These are phyloP conservation scores for Pulveroboletus sp. DNA, from an alignment of 768 basidiomycete genomes.

Conservation along the genomic window DNA sequence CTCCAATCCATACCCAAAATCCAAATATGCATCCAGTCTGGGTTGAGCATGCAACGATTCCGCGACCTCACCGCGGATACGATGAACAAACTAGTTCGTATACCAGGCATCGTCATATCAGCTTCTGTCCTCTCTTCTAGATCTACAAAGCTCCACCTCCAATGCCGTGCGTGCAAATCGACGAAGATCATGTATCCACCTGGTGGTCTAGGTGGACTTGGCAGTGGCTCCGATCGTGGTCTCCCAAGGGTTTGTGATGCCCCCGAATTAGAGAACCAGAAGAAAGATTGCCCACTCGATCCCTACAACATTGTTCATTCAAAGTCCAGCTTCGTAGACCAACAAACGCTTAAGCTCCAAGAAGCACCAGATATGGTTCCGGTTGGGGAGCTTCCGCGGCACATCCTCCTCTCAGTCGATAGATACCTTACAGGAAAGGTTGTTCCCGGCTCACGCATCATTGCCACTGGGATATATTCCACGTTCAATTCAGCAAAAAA, in stretches of 20 bases:
- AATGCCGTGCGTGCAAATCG: slow-evolving; percentile 86
- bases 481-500: slow-evolving; percentile 89
- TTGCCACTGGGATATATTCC: slow-evolving; percentile 95
- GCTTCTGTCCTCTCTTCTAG: slow-evolving; percentile 91
- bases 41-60: slow-evolving; percentile 89
- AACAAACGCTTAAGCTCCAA: slow-evolving; percentile 94
- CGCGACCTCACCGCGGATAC: slow-evolving; percentile 91
- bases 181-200: slow-evolving; percentile 74
- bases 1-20: slow-evolving; percentile 59
- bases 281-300: slow-evolving; percentile 93
- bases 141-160: slow-evolving; percentile 86
- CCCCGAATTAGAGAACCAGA: slow-evolving; percentile 70
- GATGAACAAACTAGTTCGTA: slow-evolving; percentile 92
- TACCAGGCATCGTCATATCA: slow-evolving; percentile 97
- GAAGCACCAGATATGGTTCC: slow-evolving; percentile 99
- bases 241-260: slow-evolving; percentile 88
- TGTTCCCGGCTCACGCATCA: slow-evolving; percentile 91
- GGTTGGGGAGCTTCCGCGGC: slow-evolving; percentile 94
- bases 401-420: slow-evolving; percentile 90
- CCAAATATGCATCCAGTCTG: slow-evolving; percentile 86
- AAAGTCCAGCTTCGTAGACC: slow-evolving; percentile 91
- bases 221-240: slow-evolving; percentile 78
- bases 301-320: slow-evolving; percentile 95
- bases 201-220: slow-evolving; percentile 81
- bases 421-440: slow-evolving; percentile 89